A percentile compares a stretch with the other conserved stretches of the same genome.
These are phyloP conservation scores for Verticillium isaacii DNA, from an alignment of 2,329 filamentous ascomycete genomes.

Conservation along the genomic window DNA sequence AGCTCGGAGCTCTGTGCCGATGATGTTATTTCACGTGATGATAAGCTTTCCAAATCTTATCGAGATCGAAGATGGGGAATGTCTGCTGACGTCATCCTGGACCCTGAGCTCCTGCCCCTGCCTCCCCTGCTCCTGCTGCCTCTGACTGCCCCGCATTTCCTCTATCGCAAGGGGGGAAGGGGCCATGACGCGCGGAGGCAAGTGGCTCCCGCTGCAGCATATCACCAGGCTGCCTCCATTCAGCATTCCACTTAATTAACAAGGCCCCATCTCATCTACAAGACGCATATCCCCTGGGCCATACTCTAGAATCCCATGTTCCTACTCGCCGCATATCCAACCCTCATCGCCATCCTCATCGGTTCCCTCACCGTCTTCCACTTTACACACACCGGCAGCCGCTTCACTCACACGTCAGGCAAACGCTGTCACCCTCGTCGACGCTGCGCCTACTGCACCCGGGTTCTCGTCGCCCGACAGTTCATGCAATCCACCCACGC, in stretches of 20 bases:
- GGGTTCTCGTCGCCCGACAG: background rate
- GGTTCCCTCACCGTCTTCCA: background rate
- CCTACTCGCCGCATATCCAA: background rate
- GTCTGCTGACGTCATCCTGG: no score
- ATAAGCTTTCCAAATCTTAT: conserved; percentile 1
- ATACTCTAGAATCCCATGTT: background rate
- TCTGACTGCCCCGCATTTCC: background rate
- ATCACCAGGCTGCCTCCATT: background rate
- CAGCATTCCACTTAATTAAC: no score
- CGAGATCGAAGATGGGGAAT: background rate
- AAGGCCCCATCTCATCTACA: background rate
- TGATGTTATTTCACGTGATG: conserved; percentile 13
- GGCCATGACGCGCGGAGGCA: background rate
- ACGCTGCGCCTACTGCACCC: background rate
- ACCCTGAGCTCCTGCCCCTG: background rate
- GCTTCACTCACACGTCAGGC: background rate
- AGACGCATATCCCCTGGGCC: background rate
- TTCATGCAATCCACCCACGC: background rate
- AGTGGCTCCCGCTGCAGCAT: background rate
- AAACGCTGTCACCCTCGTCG: background rate
- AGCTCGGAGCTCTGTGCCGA: background rate
- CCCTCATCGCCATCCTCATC: background rate
- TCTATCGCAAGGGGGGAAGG: no score
- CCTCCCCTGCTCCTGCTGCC: background rate
- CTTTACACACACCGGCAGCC: background rate